Conservation (phyloP, 257 asterid species). For the Galeopsis tetrahit region DNA sequence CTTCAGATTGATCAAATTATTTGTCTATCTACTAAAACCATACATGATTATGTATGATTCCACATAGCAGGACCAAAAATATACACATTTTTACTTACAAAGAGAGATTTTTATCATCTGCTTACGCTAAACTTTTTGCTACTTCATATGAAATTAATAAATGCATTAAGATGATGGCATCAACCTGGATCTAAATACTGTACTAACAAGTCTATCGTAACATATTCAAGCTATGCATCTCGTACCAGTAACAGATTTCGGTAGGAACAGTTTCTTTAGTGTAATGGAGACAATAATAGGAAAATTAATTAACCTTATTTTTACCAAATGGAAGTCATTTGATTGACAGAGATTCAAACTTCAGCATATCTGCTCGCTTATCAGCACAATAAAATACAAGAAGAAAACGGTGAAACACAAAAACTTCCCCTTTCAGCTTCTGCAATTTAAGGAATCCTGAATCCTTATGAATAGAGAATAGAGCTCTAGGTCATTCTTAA, state of each 20-base stretch:
- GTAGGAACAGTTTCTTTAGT: background rate
- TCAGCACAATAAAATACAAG: background rate
- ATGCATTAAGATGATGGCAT: background rate
- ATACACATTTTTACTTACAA: background rate
- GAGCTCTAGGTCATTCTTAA: background rate
- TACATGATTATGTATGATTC: background rate
- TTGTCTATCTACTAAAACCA: background rate
- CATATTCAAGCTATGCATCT: background rate
- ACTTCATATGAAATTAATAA: background rate
- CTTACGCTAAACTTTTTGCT: background rate
- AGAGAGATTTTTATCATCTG: constrained; percentile 2
- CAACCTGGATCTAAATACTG: background rate
- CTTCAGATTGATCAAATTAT: background rate
- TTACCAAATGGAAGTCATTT: background rate
- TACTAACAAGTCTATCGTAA: background rate
- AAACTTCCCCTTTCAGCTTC: background rate
- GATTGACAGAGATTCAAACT: background rate
- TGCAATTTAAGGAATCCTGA: background rate
- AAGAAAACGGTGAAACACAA: background rate
- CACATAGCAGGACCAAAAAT: background rate
- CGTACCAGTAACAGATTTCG: background rate
- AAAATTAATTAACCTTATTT: background rate
- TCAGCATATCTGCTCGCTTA: background rate
- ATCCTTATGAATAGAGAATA: background rate
- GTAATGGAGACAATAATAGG: background rate